phyloP scores from a whole-genome alignment of 371 early-diverging fungal genomes.

The Apophysomyces variabilis region DNA sequence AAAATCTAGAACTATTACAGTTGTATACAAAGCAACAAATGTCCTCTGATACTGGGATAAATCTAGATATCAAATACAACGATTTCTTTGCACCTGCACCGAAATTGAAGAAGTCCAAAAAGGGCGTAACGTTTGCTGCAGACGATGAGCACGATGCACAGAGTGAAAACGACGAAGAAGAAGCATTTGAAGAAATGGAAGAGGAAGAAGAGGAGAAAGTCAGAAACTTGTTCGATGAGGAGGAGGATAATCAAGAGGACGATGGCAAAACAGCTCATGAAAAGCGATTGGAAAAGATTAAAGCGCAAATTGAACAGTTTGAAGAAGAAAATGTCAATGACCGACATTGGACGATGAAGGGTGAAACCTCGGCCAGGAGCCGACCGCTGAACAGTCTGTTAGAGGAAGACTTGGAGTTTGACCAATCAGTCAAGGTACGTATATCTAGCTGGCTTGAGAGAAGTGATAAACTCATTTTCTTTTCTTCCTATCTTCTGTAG shows the following conservation, averaged over 20 bases:
- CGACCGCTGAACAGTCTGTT: constrained; percentile 93
- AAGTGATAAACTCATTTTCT: background rate
- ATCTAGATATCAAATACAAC: constrained; percentile 50
- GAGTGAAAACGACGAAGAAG: constrained; percentile 40
- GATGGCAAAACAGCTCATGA: constrained; percentile 31
- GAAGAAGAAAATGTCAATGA: constrained; percentile 86
- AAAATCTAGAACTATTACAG: background rate
- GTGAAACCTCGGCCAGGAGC: constrained; percentile 79
- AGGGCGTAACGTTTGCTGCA: constrained; percentile 44
- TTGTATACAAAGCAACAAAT: background rate
- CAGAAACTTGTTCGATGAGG: constrained; percentile 59
- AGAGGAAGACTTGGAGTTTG: constrained; percentile 93
- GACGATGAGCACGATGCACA: constrained; percentile 25
- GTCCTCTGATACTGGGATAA: background rate
- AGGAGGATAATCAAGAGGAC: constrained; percentile 54
- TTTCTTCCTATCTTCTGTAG: constrained; percentile 26
- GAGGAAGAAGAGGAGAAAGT: constrained; percentile 46
- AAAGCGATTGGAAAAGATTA: constrained; percentile 40
- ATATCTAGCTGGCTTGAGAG: background rate
- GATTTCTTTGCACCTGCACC: constrained; percentile 57
- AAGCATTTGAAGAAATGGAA: constrained; percentile 41
- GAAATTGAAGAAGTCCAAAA: constrained; percentile 27
- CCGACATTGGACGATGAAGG: constrained; percentile 89
- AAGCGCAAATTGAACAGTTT: constrained; percentile 74
- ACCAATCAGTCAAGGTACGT: constrained; percentile 74